phyloP scores from a whole-genome alignment of 2,329 filamentous ascomycete species.

The Diaporthe vexans region DNA sequence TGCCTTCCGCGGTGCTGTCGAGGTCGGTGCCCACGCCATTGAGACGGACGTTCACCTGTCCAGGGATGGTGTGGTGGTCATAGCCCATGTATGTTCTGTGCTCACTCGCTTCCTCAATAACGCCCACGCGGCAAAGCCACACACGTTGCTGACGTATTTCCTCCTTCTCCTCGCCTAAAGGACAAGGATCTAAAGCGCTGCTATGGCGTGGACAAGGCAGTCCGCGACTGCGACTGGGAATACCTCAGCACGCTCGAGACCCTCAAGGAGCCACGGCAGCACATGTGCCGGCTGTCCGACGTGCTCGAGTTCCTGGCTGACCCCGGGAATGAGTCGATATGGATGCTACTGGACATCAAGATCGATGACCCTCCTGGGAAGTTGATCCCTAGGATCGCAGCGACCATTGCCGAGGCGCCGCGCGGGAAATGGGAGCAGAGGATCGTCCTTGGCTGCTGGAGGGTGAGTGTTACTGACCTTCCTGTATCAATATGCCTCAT shows the following conservation, averaged over 20 bases:
- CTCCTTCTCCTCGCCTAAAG: not conserved
- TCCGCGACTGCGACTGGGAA: constrained; percentile 83
- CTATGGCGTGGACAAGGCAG: constrained; percentile 80
- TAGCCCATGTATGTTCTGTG: constrained; percentile 78
- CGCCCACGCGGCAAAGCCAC: too few species aligned
- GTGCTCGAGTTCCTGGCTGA: constrained; percentile 79
- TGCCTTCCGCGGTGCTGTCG: constrained; percentile 81
- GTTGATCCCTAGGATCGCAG: constrained; percentile 78
- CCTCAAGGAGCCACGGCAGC: constrained; percentile 74
- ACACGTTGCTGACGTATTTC: not conserved
- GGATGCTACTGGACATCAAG: constrained; percentile 92
- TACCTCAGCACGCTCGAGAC: constrained; percentile 80
- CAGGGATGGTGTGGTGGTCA: constrained; percentile 84
- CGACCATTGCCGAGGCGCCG: constrained; percentile 70
- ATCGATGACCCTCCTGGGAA: constrained; percentile 79
- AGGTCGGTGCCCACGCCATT: constrained; percentile 82
- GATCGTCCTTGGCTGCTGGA: constrained; percentile 86
- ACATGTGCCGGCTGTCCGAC: constrained; percentile 81
- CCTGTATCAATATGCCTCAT: not conserved
- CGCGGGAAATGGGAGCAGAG: constrained; percentile 76
- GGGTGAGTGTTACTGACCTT: constrained; percentile 52
- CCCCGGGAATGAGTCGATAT: constrained; percentile 76
- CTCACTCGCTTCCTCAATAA: not conserved
- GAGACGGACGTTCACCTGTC: constrained; percentile 92
- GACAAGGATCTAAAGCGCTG: constrained; percentile 84